These are phyloP conservation scores for Coemansia sp. DNA, from an alignment of 192 early-diverging fungal species.

Conservation along the genomic window DNA sequence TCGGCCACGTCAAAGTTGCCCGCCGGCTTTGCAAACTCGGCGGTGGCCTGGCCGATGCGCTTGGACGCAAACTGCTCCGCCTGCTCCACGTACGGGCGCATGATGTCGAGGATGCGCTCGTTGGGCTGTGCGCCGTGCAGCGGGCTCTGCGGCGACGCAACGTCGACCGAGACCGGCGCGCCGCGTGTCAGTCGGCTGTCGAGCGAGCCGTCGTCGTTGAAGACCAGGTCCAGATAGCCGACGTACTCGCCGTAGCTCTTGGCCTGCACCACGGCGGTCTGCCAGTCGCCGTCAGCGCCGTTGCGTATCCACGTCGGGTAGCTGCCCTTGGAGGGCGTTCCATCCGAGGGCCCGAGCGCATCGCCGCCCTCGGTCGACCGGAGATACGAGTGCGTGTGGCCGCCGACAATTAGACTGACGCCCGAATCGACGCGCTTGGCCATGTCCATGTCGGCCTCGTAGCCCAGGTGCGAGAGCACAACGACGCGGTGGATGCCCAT, in stretches of 20 bases:
- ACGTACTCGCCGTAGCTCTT: constrained; percentile 66
- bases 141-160: constrained; percentile 48
- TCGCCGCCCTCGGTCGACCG: constrained; percentile 24
- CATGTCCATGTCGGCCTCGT: constrained; percentile 60
- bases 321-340: constrained; percentile 34
- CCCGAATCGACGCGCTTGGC: constrained; percentile 56
- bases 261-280: constrained; percentile 73
- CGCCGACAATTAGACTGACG: constrained; percentile 66
- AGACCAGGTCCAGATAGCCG: constrained; percentile 60
- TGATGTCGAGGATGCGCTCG: neutral
- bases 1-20: constrained; percentile 51
- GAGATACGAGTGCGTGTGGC: constrained; percentile 72
- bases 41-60: constrained; percentile 45
- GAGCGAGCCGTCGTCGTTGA: constrained; percentile 59
- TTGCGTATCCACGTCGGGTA: constrained; percentile 65
- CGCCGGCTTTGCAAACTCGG: constrained; percentile 34
- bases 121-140: constrained; percentile 45
- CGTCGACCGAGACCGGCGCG: constrained; percentile 56
- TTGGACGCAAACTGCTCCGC: constrained; percentile 23
- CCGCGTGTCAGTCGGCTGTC: constrained; percentile 54
- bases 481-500: constrained; percentile 68
- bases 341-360: neutral
- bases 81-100: constrained; percentile 19
- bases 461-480: constrained; percentile 72
- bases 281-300: constrained; percentile 54